phyloP scores from a whole-genome alignment of 805 yeast species.

The Nakazawaea wickerhamii region DNA sequence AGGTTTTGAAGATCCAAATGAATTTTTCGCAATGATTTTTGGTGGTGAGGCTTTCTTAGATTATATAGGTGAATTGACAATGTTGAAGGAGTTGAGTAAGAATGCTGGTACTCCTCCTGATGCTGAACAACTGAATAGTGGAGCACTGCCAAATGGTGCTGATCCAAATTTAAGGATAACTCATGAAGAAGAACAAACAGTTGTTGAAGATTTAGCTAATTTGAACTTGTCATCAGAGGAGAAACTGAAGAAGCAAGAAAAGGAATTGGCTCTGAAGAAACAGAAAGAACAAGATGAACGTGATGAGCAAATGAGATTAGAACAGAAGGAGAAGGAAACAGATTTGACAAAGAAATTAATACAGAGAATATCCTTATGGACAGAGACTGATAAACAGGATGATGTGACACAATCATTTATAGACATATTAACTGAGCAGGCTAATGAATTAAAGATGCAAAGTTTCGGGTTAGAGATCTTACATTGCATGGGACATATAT shows the following conservation, averaged over 20 bases:
- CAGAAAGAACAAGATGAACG: conserved; percentile 55
- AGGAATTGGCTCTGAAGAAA: conserved; percentile 28
- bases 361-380: conserved; percentile 36
- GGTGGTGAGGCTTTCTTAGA: conserved; percentile 77
- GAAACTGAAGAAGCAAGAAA: conserved; percentile 23
- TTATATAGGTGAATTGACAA: conserved; percentile 74
- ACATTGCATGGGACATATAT: conserved; percentile 77
- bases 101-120: conserved; percentile 45
- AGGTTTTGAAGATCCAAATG: conserved; percentile 82
- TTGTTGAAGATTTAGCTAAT: conserved; percentile 17
- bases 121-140: conserved; percentile 25
- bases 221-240: conserved; percentile 20
- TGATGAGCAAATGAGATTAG: conserved; percentile 71
- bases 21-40: conserved; percentile 76
- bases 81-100: conserved; percentile 57
- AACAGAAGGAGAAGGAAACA: conserved; percentile 46
- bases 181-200: conserved; percentile 22
- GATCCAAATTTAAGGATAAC: conserved; percentile 1
- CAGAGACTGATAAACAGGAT: conserved; percentile 55
- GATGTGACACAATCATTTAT: conserved; percentile 56
- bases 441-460: conserved; percentile 84
- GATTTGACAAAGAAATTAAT: conserved; percentile 47
- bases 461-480: conserved; percentile 90
- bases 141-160: neutral
- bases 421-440: conserved; percentile 51